Percentiles rank a stretch among this genome's conserved stretches.
Conservation (phyloP, 192 early-diverging fungal genomes). For the Entomortierella beljakovae region DNA sequence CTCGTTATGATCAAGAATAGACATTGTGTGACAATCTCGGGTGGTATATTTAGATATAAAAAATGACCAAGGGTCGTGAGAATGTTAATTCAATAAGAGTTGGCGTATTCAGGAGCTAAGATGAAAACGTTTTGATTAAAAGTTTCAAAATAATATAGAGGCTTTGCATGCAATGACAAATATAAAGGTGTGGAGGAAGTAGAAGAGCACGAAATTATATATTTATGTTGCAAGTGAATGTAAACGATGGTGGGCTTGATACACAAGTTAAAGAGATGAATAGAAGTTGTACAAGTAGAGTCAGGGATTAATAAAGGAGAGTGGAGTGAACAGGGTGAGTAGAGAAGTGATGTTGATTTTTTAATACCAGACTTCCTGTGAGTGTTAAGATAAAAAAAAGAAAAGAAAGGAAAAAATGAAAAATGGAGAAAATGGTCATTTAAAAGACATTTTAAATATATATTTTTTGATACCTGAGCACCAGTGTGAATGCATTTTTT, state of each 20-base stretch:
- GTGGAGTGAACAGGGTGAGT: neutral
- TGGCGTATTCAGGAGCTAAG: too few species aligned
- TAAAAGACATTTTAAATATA: too few species aligned
- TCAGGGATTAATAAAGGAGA: neutral
- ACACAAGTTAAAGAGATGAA: neutral
- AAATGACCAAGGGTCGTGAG: too few species aligned
- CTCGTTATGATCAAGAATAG: slow-evolving; percentile 16
- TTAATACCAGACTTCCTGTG: too few species aligned
- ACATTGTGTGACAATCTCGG: slow-evolving; percentile 2
- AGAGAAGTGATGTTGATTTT: too few species aligned
- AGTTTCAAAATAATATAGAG: neutral
- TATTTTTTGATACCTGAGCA: too few species aligned
- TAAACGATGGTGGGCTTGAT: slow-evolving; percentile 16
- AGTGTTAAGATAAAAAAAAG: too few species aligned
- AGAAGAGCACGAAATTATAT: neutral
- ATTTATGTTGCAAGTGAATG: neutral
- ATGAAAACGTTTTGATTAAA: too few species aligned
- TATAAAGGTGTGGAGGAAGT: neutral
- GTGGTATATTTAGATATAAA: neutral
- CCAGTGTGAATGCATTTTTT: too few species aligned
- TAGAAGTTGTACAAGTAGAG: neutral
- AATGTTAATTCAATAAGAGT: too few species aligned
- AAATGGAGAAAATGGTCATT: too few species aligned
- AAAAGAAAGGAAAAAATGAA: too few species aligned
- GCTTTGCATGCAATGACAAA: neutral